Evolutionary conservation across 1,284 basidiomycete genomes (phyloP).

Genomic region (Leccinum huronense): DNA sequence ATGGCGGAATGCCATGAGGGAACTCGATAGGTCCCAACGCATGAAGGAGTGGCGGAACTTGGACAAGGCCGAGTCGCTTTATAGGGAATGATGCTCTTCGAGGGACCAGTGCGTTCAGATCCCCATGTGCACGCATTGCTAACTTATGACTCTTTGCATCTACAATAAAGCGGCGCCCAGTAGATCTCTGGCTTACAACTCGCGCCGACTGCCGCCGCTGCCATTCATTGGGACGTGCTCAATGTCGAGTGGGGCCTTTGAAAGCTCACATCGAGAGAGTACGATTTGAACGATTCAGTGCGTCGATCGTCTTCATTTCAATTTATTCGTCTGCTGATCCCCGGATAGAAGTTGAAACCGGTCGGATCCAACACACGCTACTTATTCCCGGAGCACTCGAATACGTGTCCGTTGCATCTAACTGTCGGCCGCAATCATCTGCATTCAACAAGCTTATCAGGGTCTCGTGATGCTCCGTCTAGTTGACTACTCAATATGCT

Average conservation of each 20-base stretch:
- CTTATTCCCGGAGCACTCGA: conserved; percentile 68
- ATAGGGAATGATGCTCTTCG: too few species aligned
- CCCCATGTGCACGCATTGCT: too few species aligned
- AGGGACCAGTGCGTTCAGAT: too few species aligned
- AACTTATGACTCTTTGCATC: not conserved
- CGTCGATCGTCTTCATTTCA: not conserved
- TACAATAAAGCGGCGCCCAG: not conserved
- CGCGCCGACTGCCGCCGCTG: not conserved
- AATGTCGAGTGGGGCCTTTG: not conserved
- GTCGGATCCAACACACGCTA: conserved; percentile 62
- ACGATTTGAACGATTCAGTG: not conserved
- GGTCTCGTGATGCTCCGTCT: conserved; percentile 78
- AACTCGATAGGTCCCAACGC: too few species aligned
- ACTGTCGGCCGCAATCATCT: conserved; percentile 62
- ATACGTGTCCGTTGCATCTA: conserved; percentile 72
- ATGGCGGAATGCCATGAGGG: too few species aligned
- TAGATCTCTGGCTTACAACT: not conserved
- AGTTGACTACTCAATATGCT: conserved; percentile 82
- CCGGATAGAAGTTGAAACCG: conserved; percentile 67
- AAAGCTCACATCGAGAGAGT: not conserved
- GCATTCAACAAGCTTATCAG: conserved; percentile 78
- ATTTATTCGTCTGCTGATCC: not conserved
- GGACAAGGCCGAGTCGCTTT: too few species aligned
- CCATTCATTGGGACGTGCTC: too few species aligned
- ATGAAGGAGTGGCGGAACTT: too few species aligned